Conservation (phyloP, 2,329 filamentous ascomycete species). For the Akanthomyces lecanii region DNA sequence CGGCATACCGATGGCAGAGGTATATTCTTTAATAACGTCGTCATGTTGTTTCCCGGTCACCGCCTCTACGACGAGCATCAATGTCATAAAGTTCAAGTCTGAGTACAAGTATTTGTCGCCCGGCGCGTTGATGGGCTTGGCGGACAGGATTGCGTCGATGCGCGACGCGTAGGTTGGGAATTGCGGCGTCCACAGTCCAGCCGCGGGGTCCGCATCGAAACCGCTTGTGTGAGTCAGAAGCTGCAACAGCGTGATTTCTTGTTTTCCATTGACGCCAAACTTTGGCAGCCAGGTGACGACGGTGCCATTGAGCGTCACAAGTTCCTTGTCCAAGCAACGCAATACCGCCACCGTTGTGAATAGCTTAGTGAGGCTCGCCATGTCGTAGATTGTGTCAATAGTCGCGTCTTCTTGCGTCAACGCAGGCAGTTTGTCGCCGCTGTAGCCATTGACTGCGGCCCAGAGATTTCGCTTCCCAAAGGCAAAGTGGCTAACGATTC, state of each 20-base stretch:
- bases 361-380: constrained; percentile 36
- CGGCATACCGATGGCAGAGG: constrained; percentile 26
- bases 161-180: constrained; percentile 24
- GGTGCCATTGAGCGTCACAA: constrained; percentile 25
- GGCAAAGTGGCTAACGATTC: constrained; percentile 26
- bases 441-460: constrained; percentile 23
- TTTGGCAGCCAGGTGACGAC: constrained; percentile 30
- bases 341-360: constrained; percentile 33
- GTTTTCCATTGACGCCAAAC: constrained; percentile 31
- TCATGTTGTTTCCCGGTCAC: constrained; percentile 26
- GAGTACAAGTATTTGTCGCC: constrained; percentile 31
- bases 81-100: constrained; percentile 33
- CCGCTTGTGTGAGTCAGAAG: constrained; percentile 33
- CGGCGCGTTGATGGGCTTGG: constrained; percentile 25
- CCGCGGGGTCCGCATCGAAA: constrained; percentile 27
- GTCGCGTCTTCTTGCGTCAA: constrained; percentile 26
- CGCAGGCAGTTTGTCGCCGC: constrained; percentile 26
- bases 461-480: constrained; percentile 26
- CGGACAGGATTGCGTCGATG: constrained; percentile 25
- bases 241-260: constrained; percentile 30
- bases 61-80: constrained; percentile 28
- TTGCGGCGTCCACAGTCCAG: constrained; percentile 23
- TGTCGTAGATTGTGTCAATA: constrained; percentile 35
- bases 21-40: constrained; percentile 25
- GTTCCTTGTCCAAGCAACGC: constrained; percentile 27